These are phyloP conservation scores for Teratosphaeriaceae sp. DNA, from an alignment of 2,329 filamentous ascomycete genomes.

Conservation along the genomic window DNA sequence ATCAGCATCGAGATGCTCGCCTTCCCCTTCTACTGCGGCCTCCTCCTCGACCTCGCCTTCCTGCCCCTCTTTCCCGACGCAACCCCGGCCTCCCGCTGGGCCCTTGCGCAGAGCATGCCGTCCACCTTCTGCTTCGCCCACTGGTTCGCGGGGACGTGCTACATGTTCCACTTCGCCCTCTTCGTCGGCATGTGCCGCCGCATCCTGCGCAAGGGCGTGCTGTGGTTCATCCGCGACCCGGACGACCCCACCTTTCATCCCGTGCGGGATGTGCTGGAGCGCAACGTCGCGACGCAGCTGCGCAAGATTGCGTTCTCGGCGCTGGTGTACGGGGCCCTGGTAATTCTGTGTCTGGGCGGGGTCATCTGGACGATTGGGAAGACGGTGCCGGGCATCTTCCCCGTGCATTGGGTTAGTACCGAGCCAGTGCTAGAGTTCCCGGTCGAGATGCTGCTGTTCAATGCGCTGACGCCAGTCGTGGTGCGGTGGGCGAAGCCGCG, in stretches of 20 bases:
- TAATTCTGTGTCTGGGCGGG: conserved; percentile 87
- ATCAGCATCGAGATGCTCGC: conserved; percentile 99
- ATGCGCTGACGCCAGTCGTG: conserved; percentile 86
- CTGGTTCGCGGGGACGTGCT: conserved; percentile 97
- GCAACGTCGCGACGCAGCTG: conserved; percentile 84
- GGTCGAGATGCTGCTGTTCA: conserved; percentile 90
- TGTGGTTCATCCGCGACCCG: conserved; percentile 97
- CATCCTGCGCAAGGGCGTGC: conserved; percentile 88
- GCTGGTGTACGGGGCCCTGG: conserved; percentile 86
- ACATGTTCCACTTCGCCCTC: conserved; percentile 99
- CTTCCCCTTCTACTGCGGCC: conserved; percentile 91
- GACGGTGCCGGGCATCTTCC: conserved; percentile 64
- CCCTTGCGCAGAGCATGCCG: conserved; percentile 72
- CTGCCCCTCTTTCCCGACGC: conserved; percentile 82
- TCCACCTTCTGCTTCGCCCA: conserved; percentile 92
- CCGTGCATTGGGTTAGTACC: conserved; percentile 88
- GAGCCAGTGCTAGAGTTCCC: conserved; percentile 92
- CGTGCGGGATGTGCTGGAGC: conserved; percentile 90
- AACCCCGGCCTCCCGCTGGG: conserved; percentile 67
- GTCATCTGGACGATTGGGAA: conserved; percentile 87
- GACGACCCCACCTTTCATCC: conserved; percentile 98
- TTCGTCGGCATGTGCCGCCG: conserved; percentile 99
- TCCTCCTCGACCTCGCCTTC: conserved; percentile 81
- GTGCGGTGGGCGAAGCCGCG: conserved; percentile 80
- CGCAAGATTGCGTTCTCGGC: conserved; percentile 96